Evolutionary conservation across 176 grass and related monocot species (phyloP).

Genomic region (Areca catechu): DNA sequence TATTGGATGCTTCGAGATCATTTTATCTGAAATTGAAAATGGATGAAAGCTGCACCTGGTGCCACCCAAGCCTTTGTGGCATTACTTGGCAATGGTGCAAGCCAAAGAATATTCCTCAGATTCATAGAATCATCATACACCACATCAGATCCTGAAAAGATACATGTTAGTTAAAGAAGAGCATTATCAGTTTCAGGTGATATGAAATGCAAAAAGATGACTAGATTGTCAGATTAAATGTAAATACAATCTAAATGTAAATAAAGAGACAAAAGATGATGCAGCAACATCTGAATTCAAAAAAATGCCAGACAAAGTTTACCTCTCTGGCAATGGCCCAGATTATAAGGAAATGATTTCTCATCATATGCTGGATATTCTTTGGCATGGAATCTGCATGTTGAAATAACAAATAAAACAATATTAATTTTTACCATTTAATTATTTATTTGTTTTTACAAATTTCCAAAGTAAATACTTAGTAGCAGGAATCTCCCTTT

Average conservation of each 20-base stretch:
- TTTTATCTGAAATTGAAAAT: background rate
- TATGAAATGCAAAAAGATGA: background rate
- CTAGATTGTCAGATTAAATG: background rate
- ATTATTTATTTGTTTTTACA: too few species aligned
- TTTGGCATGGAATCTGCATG: slow-evolving; percentile 76
- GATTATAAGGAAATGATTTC: slow-evolving; percentile 56
- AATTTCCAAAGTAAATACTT: too few species aligned
- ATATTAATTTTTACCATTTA: background rate
- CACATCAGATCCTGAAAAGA: slow-evolving; percentile 50
- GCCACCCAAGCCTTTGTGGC: slow-evolving; percentile 57
- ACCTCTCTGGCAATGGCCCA: slow-evolving; percentile 92
- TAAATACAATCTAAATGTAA: background rate
- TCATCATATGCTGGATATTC: slow-evolving; percentile 82
- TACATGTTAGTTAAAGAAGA: too few species aligned
- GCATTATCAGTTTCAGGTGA: too few species aligned
- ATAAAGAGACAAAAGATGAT: slow-evolving; percentile 5
- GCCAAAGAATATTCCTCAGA: slow-evolving; percentile 84
- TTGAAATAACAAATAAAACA: slow-evolving; percentile 4
- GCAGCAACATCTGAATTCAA: background rate
- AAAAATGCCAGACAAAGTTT: slow-evolving; percentile 9
- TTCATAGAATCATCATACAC: slow-evolving; percentile 79
- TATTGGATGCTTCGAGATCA: background rate
- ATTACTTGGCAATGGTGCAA: slow-evolving; percentile 61
- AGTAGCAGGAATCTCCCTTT: too few species aligned
- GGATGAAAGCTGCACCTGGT: slow-evolving; percentile 39